Evolutionary conservation across 1,284 basidiomycete genomes (phyloP).

Genomic region (Omphalotus olearius): DNA sequence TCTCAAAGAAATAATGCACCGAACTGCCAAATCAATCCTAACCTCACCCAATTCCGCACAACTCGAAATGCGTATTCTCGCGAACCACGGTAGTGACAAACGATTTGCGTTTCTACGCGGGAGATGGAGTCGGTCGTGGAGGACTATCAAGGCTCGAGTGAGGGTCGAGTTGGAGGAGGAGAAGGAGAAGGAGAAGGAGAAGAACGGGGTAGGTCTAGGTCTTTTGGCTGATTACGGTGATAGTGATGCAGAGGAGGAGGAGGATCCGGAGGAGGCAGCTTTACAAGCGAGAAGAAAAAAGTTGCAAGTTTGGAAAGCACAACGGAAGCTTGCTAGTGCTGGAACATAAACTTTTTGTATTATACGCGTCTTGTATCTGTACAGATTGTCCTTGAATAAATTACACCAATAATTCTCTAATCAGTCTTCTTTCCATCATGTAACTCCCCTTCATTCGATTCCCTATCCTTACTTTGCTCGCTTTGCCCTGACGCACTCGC

Average conservation of each 20-base stretch:
- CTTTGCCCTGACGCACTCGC: too few species aligned
- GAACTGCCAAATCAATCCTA: slow-evolving; percentile 66
- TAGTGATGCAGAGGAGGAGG: slow-evolving; percentile 36
- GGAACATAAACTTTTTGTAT: too few species aligned
- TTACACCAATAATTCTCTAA: not conserved
- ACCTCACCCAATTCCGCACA: slow-evolving; percentile 71
- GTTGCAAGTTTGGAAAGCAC: too few species aligned
- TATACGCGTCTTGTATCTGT: too few species aligned
- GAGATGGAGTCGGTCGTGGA: slow-evolving; percentile 66
- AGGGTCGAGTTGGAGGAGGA: slow-evolving; percentile 30
- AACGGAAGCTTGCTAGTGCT: too few species aligned
- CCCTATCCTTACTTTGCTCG: not conserved
- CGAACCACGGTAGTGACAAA: slow-evolving; percentile 71
- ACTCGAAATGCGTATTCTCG: slow-evolving; percentile 83
- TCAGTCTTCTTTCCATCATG: slow-evolving; percentile 14
- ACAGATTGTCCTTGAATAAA: not conserved
- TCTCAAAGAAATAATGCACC: slow-evolving; percentile 66
- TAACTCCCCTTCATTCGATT: slow-evolving; percentile 1
- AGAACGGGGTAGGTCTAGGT: slow-evolving; percentile 32
- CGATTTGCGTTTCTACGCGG: slow-evolving; percentile 79
- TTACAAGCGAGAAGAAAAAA: too few species aligned
- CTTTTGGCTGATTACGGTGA: slow-evolving; percentile 58
- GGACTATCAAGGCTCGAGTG: slow-evolving; percentile 38
- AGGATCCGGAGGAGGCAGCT: slow-evolving; percentile 18
- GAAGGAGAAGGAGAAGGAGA: slow-evolving; percentile 24